These are phyloP conservation scores for Lactarius indigo DNA, from an alignment of 768 basidiomycete genomes.

Conservation along the genomic window DNA sequence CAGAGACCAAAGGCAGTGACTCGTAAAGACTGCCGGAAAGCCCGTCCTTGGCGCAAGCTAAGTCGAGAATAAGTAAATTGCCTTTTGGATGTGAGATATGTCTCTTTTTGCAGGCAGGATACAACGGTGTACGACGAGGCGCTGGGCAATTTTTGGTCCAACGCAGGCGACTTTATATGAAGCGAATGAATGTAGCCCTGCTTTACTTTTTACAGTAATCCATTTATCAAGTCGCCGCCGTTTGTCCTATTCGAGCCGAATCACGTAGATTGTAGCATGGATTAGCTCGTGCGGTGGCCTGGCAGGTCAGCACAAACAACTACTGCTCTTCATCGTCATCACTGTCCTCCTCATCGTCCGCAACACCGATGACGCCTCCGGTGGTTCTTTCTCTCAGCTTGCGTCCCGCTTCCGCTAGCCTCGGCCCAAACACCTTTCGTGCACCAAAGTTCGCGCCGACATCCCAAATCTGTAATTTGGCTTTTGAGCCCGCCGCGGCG, in stretches of 20 bases:
- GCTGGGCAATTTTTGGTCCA: slow-evolving; percentile 80
- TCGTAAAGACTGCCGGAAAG: too few species aligned
- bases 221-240: slow-evolving; percentile 7
- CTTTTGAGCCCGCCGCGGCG: slow-evolving; percentile 92
- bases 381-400: slow-evolving; percentile 60
- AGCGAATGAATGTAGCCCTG: slow-evolving; percentile 26
- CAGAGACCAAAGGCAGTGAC: too few species aligned
- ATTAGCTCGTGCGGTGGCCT: neutral
- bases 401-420: slow-evolving; percentile 70
- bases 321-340: slow-evolving; percentile 42
- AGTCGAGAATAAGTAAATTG: slow-evolving; percentile 52
- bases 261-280: slow-evolving; percentile 17
- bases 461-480: slow-evolving; percentile 95
- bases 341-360: slow-evolving; percentile 65
- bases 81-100: slow-evolving; percentile 5
- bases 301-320: slow-evolving; percentile 1
- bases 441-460: slow-evolving; percentile 79
- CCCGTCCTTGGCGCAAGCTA: slow-evolving; percentile 46
- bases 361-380: slow-evolving; percentile 68
- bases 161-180: slow-evolving; percentile 89
- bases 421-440: slow-evolving; percentile 76
- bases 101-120: slow-evolving; percentile 55
- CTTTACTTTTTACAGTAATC: slow-evolving; percentile 6
- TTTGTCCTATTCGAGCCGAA: slow-evolving; percentile 11
- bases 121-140: slow-evolving; percentile 82